Base-by-base conservation (phyloP, 352 stramenopile genomes). In the Phytophthora boehmeriae region DNA sequence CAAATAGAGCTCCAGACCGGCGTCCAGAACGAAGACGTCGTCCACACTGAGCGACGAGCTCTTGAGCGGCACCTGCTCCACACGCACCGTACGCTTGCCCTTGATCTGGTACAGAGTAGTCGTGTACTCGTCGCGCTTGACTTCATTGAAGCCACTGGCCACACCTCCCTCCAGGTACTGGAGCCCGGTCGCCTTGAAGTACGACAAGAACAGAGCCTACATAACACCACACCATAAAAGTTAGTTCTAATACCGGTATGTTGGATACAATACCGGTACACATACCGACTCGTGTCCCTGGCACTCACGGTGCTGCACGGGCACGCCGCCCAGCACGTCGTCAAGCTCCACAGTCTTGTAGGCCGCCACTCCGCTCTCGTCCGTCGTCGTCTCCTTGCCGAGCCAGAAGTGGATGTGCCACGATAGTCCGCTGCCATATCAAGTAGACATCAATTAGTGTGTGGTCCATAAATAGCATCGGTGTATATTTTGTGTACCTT, bases 331-430 rank as follows among this genome's bases (percentile, higher is more conserved):
- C 6, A 99, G 75, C 16, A 86, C 75, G 46, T 98, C 92, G 68
- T 99, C 97, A 13, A 98, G 86, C 83, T 99, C 97, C 20, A 99
- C 93, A 28, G 94, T 94, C 80, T 99, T 99, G 83, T 98, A 98
- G 16, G 96, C 96, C 1, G 96, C 96, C 16, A 98, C 86, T 45
- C 96, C 96, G 66, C 90, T 96, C 71, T 99, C 96, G 69, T 99
- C 96, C 10, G 75, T 54, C 5, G 89, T 92, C 30, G 85, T 96
- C 44, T 98, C 88, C 41, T 88, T 89, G 53, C 97, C 97, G 56
- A 99, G 88, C 96, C 96, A 99, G 65, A 99, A 99, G 79, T 98
- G 93, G 56, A 98, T 90, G 78, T 98, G 89, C 73, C 86, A 97
- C 30, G 78, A 63, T 6, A 98, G 68, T 8, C 72, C 77, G 28